phyloP scores from a whole-genome alignment of 371 early-diverging fungal species.

The Haplosporangium sp. region DNA sequence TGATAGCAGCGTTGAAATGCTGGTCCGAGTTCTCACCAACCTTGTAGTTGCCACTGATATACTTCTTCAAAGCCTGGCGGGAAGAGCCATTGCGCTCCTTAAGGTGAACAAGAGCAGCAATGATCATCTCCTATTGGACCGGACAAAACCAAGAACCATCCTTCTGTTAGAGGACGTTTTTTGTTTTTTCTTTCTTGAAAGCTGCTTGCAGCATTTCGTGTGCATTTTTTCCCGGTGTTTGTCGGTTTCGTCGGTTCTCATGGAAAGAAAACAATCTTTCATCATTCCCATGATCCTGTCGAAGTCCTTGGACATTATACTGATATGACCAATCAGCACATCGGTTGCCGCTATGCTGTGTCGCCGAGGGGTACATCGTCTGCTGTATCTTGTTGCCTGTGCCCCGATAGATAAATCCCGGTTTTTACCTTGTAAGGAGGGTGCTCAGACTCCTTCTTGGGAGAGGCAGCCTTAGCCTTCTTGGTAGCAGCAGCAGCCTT shows the following conservation, averaged over 20 bases:
- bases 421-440: conserved; percentile 61
- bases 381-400: neutral
- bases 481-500: conserved; percentile 43
- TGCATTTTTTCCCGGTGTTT: neutral
- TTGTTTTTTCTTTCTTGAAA: too few species aligned
- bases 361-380: neutral
- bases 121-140: conserved; percentile 63
- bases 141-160: neutral
- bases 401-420: neutral
- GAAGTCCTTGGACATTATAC: neutral
- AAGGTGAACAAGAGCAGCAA: conserved; percentile 70
- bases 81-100: conserved; percentile 85
- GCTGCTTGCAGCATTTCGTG: too few species aligned
- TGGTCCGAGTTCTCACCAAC: conserved; percentile 69
- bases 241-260: too few species aligned
- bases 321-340: too few species aligned
- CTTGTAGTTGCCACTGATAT: conserved; percentile 82
- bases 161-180: neutral
- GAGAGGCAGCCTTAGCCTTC: conserved; percentile 49
- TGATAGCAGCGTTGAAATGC: conserved; percentile 79
- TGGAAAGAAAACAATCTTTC: too few species aligned
- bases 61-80: conserved; percentile 86
- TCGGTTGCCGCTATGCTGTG: too few species aligned
- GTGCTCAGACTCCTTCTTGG: conserved; percentile 60
- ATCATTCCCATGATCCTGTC: too few species aligned